Conservation (phyloP, 805 yeast species). For the Kazachstania viticola region DNA sequence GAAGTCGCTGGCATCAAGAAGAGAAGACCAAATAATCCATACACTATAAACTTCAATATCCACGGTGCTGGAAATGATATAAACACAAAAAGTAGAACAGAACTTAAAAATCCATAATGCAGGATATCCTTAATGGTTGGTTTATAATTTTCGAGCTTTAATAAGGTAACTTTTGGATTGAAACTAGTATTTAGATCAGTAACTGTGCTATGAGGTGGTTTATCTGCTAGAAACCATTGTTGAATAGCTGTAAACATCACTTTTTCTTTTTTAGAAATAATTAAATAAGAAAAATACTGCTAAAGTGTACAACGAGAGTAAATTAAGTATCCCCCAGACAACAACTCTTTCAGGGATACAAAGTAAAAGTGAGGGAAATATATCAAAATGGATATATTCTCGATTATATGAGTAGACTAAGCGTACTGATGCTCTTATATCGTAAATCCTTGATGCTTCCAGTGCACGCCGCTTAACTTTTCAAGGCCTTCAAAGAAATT, state of each 20-base stretch:
- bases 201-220: conserved; percentile 33
- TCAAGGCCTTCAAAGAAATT: too few relatives aligned
- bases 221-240: conserved; percentile 43
- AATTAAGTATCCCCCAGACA: too few relatives aligned
- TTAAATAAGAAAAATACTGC: too few relatives aligned
- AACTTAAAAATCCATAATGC: conserved; percentile 39
- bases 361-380: neutral
- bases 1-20: conserved; percentile 64
- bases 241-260: too few relatives aligned
- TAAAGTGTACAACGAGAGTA: too few relatives aligned
- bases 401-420: too few relatives aligned
- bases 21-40: conserved; percentile 32
- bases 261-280: too few relatives aligned
- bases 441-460: too few relatives aligned
- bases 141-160: conserved; percentile 31
- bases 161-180: conserved; percentile 32
- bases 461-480: too few relatives aligned
- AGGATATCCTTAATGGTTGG: conserved; percentile 38
- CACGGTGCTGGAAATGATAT: conserved; percentile 45
- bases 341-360: too few relatives aligned
- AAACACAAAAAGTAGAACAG: conserved; percentile 48
- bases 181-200: conserved; percentile 38
- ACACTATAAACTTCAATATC: conserved; percentile 24
- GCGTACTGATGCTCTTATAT: too few relatives aligned
- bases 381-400: neutral